phyloP scores from a whole-genome alignment of 1,284 basidiomycete species.

The Naganishia albida region DNA sequence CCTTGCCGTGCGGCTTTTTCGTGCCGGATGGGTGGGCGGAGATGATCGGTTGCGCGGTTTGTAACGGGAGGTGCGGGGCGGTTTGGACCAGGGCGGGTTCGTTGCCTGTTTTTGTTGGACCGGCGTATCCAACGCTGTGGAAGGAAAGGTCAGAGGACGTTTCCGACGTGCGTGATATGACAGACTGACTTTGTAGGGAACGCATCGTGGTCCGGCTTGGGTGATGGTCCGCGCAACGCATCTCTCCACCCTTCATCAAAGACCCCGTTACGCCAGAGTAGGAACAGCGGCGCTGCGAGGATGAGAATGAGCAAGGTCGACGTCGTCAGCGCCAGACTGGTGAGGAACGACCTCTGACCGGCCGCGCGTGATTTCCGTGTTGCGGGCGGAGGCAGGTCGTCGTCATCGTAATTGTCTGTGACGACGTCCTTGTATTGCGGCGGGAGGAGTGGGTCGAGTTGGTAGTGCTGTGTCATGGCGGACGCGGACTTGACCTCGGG shows the following conservation, averaged over 20 bases:
- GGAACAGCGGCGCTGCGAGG: slow-evolving; percentile 37
- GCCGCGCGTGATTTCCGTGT: background rate
- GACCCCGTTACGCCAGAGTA: slow-evolving; percentile 40
- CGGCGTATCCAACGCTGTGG: slow-evolving; percentile 70
- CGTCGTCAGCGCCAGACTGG: slow-evolving; percentile 37
- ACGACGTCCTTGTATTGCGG: slow-evolving; percentile 39
- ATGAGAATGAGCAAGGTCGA: slow-evolving; percentile 40
- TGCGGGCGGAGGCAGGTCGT: background rate
- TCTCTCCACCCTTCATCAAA: slow-evolving; percentile 44
- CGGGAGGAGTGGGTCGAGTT: slow-evolving; percentile 45
- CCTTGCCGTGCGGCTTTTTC: slow-evolving; percentile 30
- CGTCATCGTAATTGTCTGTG: slow-evolving; percentile 27
- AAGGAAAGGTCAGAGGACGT: background rate
- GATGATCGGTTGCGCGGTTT: slow-evolving; percentile 69
- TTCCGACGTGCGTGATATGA: slow-evolving; percentile 9
- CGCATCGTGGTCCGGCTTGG: slow-evolving; percentile 37
- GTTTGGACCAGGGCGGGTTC: slow-evolving; percentile 76
- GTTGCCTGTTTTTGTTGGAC: slow-evolving; percentile 77
- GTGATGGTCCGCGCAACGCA: slow-evolving; percentile 32
- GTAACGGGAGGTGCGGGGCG: slow-evolving; percentile 71
- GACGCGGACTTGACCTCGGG: background rate
- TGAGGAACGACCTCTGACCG: slow-evolving; percentile 9
- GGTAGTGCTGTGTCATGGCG: no score
- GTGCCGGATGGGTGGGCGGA: slow-evolving; percentile 42
- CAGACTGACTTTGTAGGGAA: slow-evolving; percentile 51